phyloP scores from a whole-genome alignment of 73 alveolate species.

The Paramecium sexaurelia region DNA sequence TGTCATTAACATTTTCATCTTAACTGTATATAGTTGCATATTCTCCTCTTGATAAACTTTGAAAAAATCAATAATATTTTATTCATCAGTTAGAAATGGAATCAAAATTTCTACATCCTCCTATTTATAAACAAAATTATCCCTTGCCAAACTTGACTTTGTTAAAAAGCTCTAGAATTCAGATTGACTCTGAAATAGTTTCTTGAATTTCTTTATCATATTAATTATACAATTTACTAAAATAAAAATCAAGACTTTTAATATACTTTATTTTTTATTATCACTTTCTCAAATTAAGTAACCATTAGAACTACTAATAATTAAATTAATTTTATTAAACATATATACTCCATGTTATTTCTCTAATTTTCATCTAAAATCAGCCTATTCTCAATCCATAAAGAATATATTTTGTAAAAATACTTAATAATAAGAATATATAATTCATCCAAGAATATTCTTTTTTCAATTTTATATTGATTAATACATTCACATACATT shows the following conservation, averaged over 20 bases:
- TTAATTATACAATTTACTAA: neutral
- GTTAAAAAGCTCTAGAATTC: neutral
- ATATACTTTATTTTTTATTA: neutral
- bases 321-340: too few species aligned
- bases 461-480: too few species aligned
- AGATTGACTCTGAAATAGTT: constrained; percentile 1
- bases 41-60: neutral
- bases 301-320: too few species aligned
- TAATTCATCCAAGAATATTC: too few species aligned
- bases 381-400: too few species aligned
- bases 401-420: too few species aligned
- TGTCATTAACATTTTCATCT: constrained; percentile 32
- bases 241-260: neutral
- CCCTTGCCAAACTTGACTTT: neutral
- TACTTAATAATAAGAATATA: too few species aligned
- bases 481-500: too few species aligned
- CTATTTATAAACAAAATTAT: constrained; percentile 2
- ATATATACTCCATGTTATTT: too few species aligned
- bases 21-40: neutral
- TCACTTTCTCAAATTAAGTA: neutral
- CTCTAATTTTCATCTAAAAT: too few species aligned
- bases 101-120: constrained; percentile 21
- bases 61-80: neutral
- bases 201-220: constrained; percentile 40
- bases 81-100: constrained; percentile 33